Evolutionary conservation across 2,329 filamentous ascomycete species (phyloP), one percentile per base, ranked within the genome.

Genomic region (Ophidiomyces ophidiicola): DNA sequence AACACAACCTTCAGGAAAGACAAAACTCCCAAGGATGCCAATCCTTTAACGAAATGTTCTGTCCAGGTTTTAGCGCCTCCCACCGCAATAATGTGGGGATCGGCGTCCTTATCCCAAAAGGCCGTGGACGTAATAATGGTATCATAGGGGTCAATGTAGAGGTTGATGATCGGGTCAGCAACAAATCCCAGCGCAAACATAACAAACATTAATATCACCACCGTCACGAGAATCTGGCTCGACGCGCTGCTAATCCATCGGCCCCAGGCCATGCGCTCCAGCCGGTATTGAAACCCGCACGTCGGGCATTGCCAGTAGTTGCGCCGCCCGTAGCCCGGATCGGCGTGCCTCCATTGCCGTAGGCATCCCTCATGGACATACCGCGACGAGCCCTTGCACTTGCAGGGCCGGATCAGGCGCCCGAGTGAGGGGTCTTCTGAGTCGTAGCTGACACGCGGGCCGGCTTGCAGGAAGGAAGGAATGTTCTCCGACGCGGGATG

Each of bases 311-410:
- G 73, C 75, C 80, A 94, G 56, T 78, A 92, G 50, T 87, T 85
- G 41, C 82, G 72, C 42, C 63, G 64, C 29, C 66, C 63, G 48
- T 74, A 71, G 28, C 70, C 53, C 0, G 82, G 80, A 54, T 85
- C 76, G 30, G 82, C 72, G 46, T 79, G 71, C 49, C 90, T 76
- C 85, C 87, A 96, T 7, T 74, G 70, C 52, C 82, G 76, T 34
- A 98, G 69, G 55, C 90, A 98, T 20, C 78, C 81, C 60, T 94
- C 85, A 59, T 98, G 90, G 17, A 96, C 86, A 61, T 93, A 94
- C 63, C 83, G 83, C 50, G 88, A 83, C 26, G 82, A 84, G 37
- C 90, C 90, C 64, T 84, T 92, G 71, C 90, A 98, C 62, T 80
- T 78, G 69, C 90, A 98, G 24, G 90, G 90, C 39, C 82, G 81